These are phyloP conservation scores for Aspergillus transmontanensis DNA, from an alignment of 2,329 filamentous ascomycete genomes.

Conservation along the genomic window DNA sequence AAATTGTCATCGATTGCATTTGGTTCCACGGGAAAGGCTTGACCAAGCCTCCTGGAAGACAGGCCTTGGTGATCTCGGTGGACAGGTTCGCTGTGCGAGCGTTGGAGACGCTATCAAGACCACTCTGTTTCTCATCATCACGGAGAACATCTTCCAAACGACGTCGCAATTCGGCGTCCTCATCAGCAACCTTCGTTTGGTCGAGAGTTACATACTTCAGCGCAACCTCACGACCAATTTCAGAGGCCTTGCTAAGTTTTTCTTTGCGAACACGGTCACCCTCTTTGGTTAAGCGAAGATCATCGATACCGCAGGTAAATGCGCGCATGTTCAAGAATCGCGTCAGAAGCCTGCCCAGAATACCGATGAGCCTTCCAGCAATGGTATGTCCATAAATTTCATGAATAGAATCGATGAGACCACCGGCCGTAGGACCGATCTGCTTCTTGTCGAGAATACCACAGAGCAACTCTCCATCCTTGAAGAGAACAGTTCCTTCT, in stretches of 20 bases:
- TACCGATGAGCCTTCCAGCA: slow-evolving; percentile 85
- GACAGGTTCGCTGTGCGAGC: slow-evolving; percentile 70
- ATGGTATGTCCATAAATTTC: slow-evolving; percentile 87
- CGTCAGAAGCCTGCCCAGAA: slow-evolving; percentile 85
- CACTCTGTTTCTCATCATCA: slow-evolving; percentile 87
- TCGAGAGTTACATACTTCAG: slow-evolving; percentile 85
- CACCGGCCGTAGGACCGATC: slow-evolving; percentile 82
- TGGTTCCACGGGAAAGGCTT: slow-evolving; percentile 96
- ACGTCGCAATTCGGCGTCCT: slow-evolving; percentile 70
- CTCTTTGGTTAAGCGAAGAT: slow-evolving; percentile 78
- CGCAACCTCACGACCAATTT: slow-evolving; percentile 76
- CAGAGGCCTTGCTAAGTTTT: slow-evolving; percentile 67
- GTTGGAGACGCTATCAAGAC: slow-evolving; percentile 87
- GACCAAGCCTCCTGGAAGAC: slow-evolving; percentile 78
- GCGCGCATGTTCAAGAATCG: slow-evolving; percentile 90
- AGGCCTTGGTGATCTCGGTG: slow-evolving; percentile 73
- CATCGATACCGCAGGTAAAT: slow-evolving; percentile 96
- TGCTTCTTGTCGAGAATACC: slow-evolving; percentile 97
- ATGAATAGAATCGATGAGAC: slow-evolving; percentile 88
- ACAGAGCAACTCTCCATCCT: slow-evolving; percentile 81
- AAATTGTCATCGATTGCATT: slow-evolving; percentile 98
- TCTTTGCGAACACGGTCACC: slow-evolving; percentile 73
- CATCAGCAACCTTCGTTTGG: slow-evolving; percentile 61
- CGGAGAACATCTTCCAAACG: slow-evolving; percentile 87
- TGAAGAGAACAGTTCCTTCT: slow-evolving; percentile 79